Conservation (phyloP, 768 basidiomycete genomes). For the Tulasnella sp. region DNA sequence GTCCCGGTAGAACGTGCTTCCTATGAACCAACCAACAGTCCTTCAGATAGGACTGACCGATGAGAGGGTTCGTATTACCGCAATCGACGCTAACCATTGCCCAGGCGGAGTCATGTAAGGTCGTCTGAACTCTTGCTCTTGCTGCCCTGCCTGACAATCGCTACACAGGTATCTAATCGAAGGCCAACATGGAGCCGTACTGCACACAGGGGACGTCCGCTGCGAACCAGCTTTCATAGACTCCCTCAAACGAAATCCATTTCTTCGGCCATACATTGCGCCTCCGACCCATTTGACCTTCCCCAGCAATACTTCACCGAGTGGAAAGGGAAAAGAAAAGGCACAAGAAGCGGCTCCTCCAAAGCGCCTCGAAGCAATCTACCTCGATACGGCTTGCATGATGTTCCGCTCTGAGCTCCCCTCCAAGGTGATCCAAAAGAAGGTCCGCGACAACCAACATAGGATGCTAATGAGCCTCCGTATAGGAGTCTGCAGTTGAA, state of each 20-base stretch:
- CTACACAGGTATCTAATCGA: constrained; percentile 74
- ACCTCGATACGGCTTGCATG: constrained; percentile 73
- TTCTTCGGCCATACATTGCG: constrained; percentile 62
- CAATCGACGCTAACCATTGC: constrained; percentile 90
- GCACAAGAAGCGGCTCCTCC: background rate
- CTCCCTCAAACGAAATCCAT: constrained; percentile 57
- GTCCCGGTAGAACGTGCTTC: constrained; percentile 43
- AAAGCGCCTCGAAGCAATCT: constrained; percentile 55
- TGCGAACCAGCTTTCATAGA: constrained; percentile 78
- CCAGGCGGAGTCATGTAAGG: constrained; percentile 87
- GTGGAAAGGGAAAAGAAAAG: constrained; percentile 1
- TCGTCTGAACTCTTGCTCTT: background rate
- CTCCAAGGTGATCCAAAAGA: constrained; percentile 44
- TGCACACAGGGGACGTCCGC: constrained; percentile 91
- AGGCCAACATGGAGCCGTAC: constrained; percentile 55
- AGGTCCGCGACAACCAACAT: constrained; percentile 19
- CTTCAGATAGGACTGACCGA: constrained; percentile 44
- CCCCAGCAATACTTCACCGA: background rate
- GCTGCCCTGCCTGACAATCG: constrained; percentile 1
- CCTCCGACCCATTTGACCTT: constrained; percentile 26
- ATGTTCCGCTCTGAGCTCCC: constrained; percentile 46
- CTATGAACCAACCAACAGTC: constrained; percentile 54
- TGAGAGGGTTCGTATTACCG: constrained; percentile 61
- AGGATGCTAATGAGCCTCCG: constrained; percentile 8
- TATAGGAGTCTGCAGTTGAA: constrained; percentile 54